Percentiles rank a stretch among this genome's conserved stretches.
phyloP scores from a whole-genome alignment of 129 eudicot genomes.

The Gnaphalium uliginosum region DNA sequence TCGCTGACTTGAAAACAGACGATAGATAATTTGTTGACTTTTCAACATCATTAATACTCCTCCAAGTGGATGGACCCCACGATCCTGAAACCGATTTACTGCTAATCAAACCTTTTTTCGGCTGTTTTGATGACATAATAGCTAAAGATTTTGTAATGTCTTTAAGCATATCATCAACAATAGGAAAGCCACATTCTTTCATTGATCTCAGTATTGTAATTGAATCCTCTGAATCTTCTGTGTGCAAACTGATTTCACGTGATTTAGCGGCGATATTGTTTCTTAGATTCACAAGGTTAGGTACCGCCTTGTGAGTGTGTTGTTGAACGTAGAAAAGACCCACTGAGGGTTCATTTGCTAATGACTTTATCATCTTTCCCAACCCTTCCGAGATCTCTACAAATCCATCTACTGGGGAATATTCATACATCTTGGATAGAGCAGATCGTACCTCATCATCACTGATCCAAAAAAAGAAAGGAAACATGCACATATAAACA shows the following conservation, averaged over 20 bases:
- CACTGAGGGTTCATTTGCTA: slow-evolving; percentile 95
- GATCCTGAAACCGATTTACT: slow-evolving; percentile 47
- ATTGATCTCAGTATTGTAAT: slow-evolving; percentile 68
- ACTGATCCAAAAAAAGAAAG: slow-evolving; percentile 29
- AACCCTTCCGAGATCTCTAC: slow-evolving; percentile 71
- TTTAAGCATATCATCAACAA: slow-evolving; percentile 71
- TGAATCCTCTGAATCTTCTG: slow-evolving; percentile 90
- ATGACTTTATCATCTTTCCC: slow-evolving; percentile 75
- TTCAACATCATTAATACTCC: slow-evolving; percentile 45
- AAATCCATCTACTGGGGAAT: slow-evolving; percentile 87
- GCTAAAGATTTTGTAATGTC: slow-evolving; percentile 74
- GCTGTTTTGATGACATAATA: slow-evolving; percentile 64
- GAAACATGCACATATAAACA: neutral
- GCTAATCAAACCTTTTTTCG: slow-evolving; percentile 56
- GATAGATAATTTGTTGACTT: slow-evolving; percentile 50
- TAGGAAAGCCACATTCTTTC: slow-evolving; percentile 76
- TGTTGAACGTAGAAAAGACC: slow-evolving; percentile 92
- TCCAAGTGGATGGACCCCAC: slow-evolving; percentile 67
- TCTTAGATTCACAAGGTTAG: slow-evolving; percentile 65
- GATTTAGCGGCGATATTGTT: slow-evolving; percentile 53
- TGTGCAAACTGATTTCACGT: slow-evolving; percentile 59
- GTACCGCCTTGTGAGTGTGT: slow-evolving; percentile 75
- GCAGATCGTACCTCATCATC: slow-evolving; percentile 64
- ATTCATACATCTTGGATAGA: slow-evolving; percentile 70
- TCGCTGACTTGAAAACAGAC: slow-evolving; percentile 53